These are phyloP conservation scores for Myrmaecium sp. DNA, from an alignment of 2,329 filamentous ascomycete genomes.

Conservation along the genomic window DNA sequence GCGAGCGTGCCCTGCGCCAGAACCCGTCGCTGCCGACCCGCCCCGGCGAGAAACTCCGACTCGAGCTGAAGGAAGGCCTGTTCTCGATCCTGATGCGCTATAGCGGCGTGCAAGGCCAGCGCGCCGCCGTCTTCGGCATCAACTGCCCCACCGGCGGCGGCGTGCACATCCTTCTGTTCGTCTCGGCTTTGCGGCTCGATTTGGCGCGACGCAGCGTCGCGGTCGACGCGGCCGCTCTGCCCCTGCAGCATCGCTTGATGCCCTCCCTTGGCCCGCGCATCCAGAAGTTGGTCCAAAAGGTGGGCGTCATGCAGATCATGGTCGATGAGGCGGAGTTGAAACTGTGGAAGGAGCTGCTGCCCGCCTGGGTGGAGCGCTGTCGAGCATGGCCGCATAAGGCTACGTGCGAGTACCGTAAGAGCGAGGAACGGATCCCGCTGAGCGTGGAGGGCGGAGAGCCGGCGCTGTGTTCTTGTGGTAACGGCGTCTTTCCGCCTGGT, in stretches of 20 bases:
- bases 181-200: slow-evolving; percentile 16
- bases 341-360: slow-evolving; percentile 8
- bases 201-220: slow-evolving; percentile 13
- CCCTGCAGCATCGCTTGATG: slow-evolving; percentile 8
- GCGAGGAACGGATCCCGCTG: slow-evolving; percentile 9
- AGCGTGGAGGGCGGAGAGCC: slow-evolving; percentile 9
- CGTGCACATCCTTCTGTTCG: slow-evolving; percentile 10
- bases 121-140: slow-evolving; percentile 7
- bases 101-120: slow-evolving; percentile 7
- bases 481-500: slow-evolving; percentile 10
- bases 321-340: slow-evolving; percentile 6
- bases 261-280: slow-evolving; percentile 3
- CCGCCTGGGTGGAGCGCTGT: slow-evolving; percentile 15
- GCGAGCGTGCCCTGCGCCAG: slow-evolving; percentile 7
- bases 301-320: slow-evolving; percentile 5
- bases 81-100: slow-evolving; percentile 11
- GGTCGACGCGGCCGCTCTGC: slow-evolving; percentile 18
- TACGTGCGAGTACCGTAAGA: slow-evolving; percentile 15
- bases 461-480: slow-evolving; percentile 17
- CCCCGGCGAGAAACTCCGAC: slow-evolving; percentile 4
- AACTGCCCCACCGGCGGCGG: slow-evolving; percentile 4
- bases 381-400: slow-evolving; percentile 19
- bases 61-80: slow-evolving; percentile 14
- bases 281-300: not conserved
- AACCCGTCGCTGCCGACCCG: slow-evolving; percentile 1